Percentiles rank a stretch among this genome's conserved stretches.
phyloP scores from a whole-genome alignment of 441 rosid genomes.

The Croton laevigatus region DNA sequence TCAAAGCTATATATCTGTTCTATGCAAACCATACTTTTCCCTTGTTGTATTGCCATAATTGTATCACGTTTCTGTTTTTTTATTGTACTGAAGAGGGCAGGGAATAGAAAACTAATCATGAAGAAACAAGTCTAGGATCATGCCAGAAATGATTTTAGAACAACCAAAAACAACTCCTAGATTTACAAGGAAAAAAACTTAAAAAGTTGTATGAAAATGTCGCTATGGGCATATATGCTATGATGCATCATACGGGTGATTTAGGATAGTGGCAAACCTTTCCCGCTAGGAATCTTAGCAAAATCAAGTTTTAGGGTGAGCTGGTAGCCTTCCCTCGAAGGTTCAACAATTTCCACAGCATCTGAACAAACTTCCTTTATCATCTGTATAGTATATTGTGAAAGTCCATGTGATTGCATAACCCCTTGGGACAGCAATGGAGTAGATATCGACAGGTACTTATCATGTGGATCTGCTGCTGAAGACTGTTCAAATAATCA shows the following conservation, averaged over 20 bases:
- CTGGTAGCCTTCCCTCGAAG: constrained; percentile 74
- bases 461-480: constrained; percentile 44
- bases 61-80: not conserved
- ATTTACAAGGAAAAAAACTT: constrained; percentile 1
- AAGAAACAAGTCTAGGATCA: not conserved
- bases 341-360: constrained; percentile 69
- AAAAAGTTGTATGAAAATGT: not conserved
- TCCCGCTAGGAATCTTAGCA: constrained; percentile 50
- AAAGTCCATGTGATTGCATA: constrained; percentile 38
- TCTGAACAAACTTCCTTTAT: constrained; percentile 49
- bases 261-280: constrained; percentile 45
- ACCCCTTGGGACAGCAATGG: constrained; percentile 57
- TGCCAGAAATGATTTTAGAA: not conserved
- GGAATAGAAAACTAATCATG: not conserved
- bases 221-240: not conserved
- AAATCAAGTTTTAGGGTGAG: constrained; percentile 63
- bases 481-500: constrained; percentile 45
- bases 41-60: not conserved
- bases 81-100: not conserved
- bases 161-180: not conserved
- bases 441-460: constrained; percentile 62
- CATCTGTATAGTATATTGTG: constrained; percentile 39
- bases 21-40: not conserved
- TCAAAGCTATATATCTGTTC: not conserved
- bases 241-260: not conserved